These are phyloP conservation scores for Geum urbanum DNA, from an alignment of 306 rosid species.

Conservation along the genomic window DNA sequence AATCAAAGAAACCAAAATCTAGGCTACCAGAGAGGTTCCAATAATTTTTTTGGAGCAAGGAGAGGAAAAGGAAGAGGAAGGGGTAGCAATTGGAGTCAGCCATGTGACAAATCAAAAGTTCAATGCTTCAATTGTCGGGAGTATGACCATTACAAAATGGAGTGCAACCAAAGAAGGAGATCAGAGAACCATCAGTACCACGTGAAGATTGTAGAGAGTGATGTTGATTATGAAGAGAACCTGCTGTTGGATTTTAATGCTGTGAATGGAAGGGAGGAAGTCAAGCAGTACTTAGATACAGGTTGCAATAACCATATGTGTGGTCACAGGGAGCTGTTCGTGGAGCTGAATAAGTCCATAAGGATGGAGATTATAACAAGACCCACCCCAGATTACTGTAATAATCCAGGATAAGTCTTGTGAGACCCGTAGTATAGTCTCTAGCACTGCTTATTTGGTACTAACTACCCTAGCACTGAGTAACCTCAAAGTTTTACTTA, in stretches of 20 bases:
- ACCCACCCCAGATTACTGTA: too few relatives aligned
- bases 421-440: too few relatives aligned
- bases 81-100: background rate
- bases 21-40: background rate
- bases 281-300: background rate
- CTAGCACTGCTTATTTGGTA: background rate
- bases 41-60: background rate
- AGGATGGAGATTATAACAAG: background rate
- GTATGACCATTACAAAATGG: background rate
- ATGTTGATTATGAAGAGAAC: background rate
- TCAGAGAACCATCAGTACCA: background rate
- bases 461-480: too few relatives aligned
- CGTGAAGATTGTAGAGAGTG: background rate
- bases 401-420: too few relatives aligned
- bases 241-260: background rate
- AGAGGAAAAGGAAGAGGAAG: conserved; percentile 6
- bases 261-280: background rate
- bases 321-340: background rate
- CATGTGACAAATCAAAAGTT: background rate
- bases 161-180: background rate
- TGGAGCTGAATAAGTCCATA: background rate
- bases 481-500: too few relatives aligned
- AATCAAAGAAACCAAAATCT: background rate
- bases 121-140: background rate
- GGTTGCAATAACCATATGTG: background rate